phyloP scores from a whole-genome alignment of 768 basidiomycete species.

The Serendipita vermifera region DNA sequence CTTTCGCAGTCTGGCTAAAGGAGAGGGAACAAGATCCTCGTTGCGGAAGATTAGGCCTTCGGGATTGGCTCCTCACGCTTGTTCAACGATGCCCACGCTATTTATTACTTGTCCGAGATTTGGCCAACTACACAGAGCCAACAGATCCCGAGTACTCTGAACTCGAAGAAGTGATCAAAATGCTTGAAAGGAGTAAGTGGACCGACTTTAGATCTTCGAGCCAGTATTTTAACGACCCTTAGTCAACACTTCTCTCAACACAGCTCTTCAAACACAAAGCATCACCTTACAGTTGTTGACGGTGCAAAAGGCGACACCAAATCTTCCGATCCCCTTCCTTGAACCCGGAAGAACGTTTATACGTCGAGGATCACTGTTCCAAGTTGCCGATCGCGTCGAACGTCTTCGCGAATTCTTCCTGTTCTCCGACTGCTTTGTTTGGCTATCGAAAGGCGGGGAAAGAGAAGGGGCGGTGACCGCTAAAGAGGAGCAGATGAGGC shows the following conservation, averaged over 20 bases:
- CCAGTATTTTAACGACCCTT: constrained; percentile 10
- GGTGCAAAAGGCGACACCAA: constrained; percentile 62
- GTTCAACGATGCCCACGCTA: constrained; percentile 85
- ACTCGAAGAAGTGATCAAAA: constrained; percentile 43
- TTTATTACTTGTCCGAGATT: constrained; percentile 68
- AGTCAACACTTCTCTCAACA: constrained; percentile 71
- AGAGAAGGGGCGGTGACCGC: not conserved
- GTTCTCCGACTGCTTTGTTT: constrained; percentile 70
- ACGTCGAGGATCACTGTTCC: constrained; percentile 31
- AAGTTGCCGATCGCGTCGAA: constrained; percentile 21
- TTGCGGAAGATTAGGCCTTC: constrained; percentile 61
- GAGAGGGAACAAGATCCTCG: constrained; percentile 53
- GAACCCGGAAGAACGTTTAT: constrained; percentile 68
- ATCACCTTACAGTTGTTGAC: constrained; percentile 64
- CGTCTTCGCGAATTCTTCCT: constrained; percentile 61
- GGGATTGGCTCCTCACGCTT: constrained; percentile 76
- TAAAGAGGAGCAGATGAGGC: not conserved
- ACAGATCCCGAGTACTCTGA: constrained; percentile 56
- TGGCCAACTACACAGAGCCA: constrained; percentile 50
- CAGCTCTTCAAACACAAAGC: constrained; percentile 64
- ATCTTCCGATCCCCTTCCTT: constrained; percentile 67
- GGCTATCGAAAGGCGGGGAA: constrained; percentile 33
- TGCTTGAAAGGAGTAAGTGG: constrained; percentile 64
- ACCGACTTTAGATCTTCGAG: constrained; percentile 5
- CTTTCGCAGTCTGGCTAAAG: constrained; percentile 50